These are phyloP conservation scores for Phytophthora rubi DNA, from an alignment of 352 stramenopile genomes.

Conservation along the genomic window DNA sequence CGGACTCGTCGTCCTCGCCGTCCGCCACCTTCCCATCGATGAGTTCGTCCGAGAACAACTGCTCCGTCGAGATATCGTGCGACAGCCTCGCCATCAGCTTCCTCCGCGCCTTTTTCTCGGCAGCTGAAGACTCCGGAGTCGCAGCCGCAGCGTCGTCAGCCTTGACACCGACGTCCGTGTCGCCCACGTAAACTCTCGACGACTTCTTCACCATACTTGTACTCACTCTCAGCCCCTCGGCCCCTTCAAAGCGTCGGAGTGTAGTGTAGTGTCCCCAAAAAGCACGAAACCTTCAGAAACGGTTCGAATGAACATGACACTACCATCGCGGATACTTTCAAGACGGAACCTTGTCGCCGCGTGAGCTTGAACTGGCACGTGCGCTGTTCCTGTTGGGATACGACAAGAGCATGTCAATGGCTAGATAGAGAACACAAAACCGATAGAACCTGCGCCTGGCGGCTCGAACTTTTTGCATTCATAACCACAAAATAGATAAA, in stretches of 20 bases:
- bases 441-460: conserved; percentile 7
- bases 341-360: conserved; percentile 32
- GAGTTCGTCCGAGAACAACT: conserved; percentile 66
- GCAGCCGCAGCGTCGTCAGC: too few species aligned
- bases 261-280: background rate
- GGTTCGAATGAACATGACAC: conserved; percentile 1
- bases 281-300: conserved; percentile 20
- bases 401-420: conserved; percentile 6
- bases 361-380: conserved; percentile 85
- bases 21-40: conserved; percentile 70
- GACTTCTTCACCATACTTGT: conserved; percentile 24
- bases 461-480: conserved; percentile 15
- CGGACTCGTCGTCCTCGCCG: conserved; percentile 54
- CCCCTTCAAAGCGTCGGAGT: background rate
- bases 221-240: background rate
- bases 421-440: conserved; percentile 22
- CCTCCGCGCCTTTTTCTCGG: conserved; percentile 26
- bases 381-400: background rate
- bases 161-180: background rate
- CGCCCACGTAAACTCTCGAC: conserved; percentile 30
- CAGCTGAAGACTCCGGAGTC: conserved; percentile 5
- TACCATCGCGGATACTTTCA: background rate
- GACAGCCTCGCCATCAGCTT: conserved; percentile 41
- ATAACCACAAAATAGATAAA: conserved; percentile 28
- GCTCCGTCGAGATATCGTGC: conserved; percentile 75